Evolutionary conservation across 257 asterid species (phyloP).

Genomic region (Euphrasia confusa): DNA sequence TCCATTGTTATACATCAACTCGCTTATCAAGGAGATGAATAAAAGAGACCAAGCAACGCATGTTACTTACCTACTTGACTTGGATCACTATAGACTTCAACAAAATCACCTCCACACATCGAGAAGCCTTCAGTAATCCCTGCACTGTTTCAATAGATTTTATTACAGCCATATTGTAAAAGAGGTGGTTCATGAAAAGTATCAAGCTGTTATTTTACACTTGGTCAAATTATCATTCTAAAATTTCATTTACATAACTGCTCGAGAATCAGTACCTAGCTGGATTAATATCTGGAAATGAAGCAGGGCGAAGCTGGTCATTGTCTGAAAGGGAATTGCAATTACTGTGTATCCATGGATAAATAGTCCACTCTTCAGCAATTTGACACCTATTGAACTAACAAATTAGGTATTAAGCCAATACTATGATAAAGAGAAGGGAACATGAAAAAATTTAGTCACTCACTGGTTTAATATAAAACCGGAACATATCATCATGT

Average conservation of each 20-base stretch:
- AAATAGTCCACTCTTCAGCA: constrained; percentile 87
- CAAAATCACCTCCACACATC: constrained; percentile 98
- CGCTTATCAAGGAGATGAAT: constrained; percentile 6
- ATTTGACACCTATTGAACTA: constrained; percentile 44
- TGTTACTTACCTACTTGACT: constrained; percentile 70
- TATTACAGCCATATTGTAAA: constrained; percentile 13
- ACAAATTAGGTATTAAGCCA: constrained; percentile 27
- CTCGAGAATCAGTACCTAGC: constrained; percentile 59
- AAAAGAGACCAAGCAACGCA: constrained; percentile 14
- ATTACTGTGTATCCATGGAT: constrained; percentile 97
- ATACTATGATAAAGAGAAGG: constrained; percentile 23
- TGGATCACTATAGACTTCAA: constrained; percentile 86
- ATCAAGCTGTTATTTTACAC: constrained; percentile 14
- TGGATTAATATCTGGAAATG: constrained; percentile 91
- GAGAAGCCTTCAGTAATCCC: constrained; percentile 97
- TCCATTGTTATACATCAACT: constrained; percentile 19
- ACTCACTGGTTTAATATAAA: constrained; percentile 88
- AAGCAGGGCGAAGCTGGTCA: constrained; percentile 90
- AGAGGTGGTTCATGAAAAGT: constrained; percentile 8
- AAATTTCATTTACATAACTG: not conserved
- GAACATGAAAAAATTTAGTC: constrained; percentile 14
- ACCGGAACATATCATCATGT: constrained; percentile 99
- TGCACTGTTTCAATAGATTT: constrained; percentile 65
- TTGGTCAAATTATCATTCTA: constrained; percentile 13
- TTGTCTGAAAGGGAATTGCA: constrained; percentile 82